Evolutionary conservation across 371 early-diverging fungal species (phyloP), one percentile per base, ranked within the genome.

Genomic region (Mucor piriformis): DNA sequence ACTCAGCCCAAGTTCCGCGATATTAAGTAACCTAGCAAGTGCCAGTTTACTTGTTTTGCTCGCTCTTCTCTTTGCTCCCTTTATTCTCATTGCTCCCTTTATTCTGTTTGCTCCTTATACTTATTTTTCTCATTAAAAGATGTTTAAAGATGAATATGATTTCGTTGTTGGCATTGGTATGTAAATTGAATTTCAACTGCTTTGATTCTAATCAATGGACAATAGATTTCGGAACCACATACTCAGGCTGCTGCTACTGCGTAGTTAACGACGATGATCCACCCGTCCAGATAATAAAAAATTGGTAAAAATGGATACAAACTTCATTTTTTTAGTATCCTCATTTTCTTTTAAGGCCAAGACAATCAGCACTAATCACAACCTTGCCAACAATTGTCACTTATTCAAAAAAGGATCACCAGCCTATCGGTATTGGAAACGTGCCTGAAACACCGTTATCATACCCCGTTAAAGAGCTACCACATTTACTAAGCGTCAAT

Each of bases 161-260:
- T 54, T 25, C 12, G 20, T 54, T 13, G 33, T 54, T 13, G 43
- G 54, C 6, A 54, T 54, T 24, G 54, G 54, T 54, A 54, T 46
- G n/a, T 27, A 16, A 16, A 5, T 23, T 38, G n/a, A 16, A 27
- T 3, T 20, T 29, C 15, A 11, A 1, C 7, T 16, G 6, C 12
- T 6, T 0, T 7, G 27, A 20, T 25, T 24, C 27, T 42, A 16
- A 54, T 15, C 11, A 24, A 18, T 16, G 13, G n/a, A 6, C 2
- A 43, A 7, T 43, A 54, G 54, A 54, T 13, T 54, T 54, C 42
- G 54, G 54, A 18, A 54, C 54, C 2, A 54, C 53, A 8, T 42
- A 43, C 15, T 43, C 42, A 5, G 18, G 54, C 6, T 54, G 54
- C 23, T 54, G 54, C 18, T 54, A 29, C 27, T 25, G 32, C 21